These are phyloP conservation scores for Candida glucosophila DNA, from an alignment of 1,139 yeast species.

Conservation along the genomic window DNA sequence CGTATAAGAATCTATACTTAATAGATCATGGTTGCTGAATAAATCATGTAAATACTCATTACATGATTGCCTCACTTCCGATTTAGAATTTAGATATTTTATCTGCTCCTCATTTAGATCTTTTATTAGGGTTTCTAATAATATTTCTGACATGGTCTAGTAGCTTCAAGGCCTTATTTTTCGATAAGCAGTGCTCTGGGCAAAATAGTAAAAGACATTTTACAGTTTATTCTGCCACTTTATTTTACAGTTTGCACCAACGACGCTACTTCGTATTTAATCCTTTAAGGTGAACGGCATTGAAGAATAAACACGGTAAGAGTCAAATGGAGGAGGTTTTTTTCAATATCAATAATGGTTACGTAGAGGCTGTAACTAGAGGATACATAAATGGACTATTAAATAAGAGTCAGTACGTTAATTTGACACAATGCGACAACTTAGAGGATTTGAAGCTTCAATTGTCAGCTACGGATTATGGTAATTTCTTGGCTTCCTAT, in stretches of 20 bases:
- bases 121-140: constrained; percentile 14
- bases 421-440: constrained; percentile 91
- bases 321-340: constrained; percentile 90
- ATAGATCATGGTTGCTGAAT: constrained; percentile 31
- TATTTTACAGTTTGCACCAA: too few species aligned
- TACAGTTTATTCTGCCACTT: constrained; percentile 1
- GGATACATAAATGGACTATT: constrained; percentile 86
- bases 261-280: too few species aligned
- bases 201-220: too few species aligned
- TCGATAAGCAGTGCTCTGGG: too few species aligned
- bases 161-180: too few species aligned
- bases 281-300: too few species aligned
- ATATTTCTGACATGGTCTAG: constrained; percentile 12
- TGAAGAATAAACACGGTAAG: too few species aligned
- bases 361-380: constrained; percentile 87
- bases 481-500: constrained; percentile 77
- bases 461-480: constrained; percentile 91
- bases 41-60: constrained; percentile 17
- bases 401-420: constrained; percentile 71
- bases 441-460: constrained; percentile 91
- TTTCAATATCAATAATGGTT: constrained; percentile 85
- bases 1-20: constrained; percentile 34
- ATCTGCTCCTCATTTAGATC: constrained; percentile 13
- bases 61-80: constrained; percentile 8
- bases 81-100: constrained; percentile 6